phyloP scores from a whole-genome alignment of 23 red algal genomes.

The Cyanidioschyzon merolae region DNA sequence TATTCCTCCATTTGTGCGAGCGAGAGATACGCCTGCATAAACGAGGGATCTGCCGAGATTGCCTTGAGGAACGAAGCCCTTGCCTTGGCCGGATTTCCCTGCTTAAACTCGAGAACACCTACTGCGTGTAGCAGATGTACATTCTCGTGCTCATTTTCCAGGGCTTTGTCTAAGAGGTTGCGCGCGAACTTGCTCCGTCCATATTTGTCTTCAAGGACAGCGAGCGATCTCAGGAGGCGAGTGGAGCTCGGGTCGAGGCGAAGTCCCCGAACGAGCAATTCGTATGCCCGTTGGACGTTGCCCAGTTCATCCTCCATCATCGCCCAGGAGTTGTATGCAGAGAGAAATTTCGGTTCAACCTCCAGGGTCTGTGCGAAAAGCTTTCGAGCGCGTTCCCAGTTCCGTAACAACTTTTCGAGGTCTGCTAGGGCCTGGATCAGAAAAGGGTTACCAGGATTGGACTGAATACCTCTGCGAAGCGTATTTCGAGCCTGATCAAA shows the following conservation, averaged over 20 bases:
- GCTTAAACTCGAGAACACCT: conserved; percentile 69
- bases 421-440: conserved; percentile 82
- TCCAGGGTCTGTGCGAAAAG: conserved; percentile 43
- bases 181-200: conserved; percentile 52
- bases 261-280: conserved; percentile 50
- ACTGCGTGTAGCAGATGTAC: conserved; percentile 55
- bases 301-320: conserved; percentile 58
- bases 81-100: conserved; percentile 37
- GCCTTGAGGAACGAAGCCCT: conserved; percentile 53
- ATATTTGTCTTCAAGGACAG: conserved; percentile 68
- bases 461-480: conserved; percentile 32
- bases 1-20: conserved; percentile 94
- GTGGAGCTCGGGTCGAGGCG: conserved; percentile 30
- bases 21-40: conserved; percentile 72
- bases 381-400: conserved; percentile 43
- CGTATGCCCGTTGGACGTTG: conserved; percentile 24
- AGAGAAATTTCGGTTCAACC: conserved; percentile 33
- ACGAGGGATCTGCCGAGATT: conserved; percentile 35
- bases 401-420: conserved; percentile 51
- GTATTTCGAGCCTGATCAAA: conserved; percentile 30
- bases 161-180: conserved; percentile 46
- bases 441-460: conserved; percentile 67
- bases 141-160: conserved; percentile 62
- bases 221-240: conserved; percentile 67
- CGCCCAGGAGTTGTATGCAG: conserved; percentile 87